Percentiles rank a stretch among this genome's conserved stretches.
These are phyloP conservation scores for Xylaria nigripes DNA, from an alignment of 495 filamentous ascomycete genomes.

Conservation along the genomic window DNA sequence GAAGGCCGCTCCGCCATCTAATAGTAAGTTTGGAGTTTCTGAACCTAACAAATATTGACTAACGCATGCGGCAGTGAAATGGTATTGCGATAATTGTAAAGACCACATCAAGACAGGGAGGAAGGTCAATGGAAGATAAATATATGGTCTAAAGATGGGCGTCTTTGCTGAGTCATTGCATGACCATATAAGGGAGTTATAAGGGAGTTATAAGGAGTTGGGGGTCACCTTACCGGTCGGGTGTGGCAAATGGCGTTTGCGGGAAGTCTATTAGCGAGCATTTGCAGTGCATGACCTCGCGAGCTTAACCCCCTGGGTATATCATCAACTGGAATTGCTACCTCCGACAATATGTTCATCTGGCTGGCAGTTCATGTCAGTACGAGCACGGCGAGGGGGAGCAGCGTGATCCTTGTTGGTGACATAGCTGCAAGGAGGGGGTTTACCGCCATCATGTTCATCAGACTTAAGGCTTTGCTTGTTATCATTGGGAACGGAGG, in stretches of 20 bases:
- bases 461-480: no score
- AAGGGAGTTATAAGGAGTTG: constrained; percentile 4
- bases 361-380: neutral
- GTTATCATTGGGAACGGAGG: no score
- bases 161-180: constrained; percentile 1
- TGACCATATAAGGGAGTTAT: constrained; percentile 8
- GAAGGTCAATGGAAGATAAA: constrained; percentile 31
- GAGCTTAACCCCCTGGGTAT: constrained; percentile 1
- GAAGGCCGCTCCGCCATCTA: constrained; percentile 73
- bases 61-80: constrained; percentile 57
- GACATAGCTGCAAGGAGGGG: neutral
- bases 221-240: constrained; percentile 1
- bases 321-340: neutral
- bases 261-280: constrained; percentile 1
- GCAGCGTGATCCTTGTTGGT: neutral
- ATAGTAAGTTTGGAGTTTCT: constrained; percentile 52
- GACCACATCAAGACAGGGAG: constrained; percentile 52
- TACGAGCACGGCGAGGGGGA: neutral
- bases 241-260: constrained; percentile 11
- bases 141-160: neutral
- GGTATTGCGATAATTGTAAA: constrained; percentile 85
- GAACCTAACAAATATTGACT: constrained; percentile 1
- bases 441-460: neutral
- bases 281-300: neutral
- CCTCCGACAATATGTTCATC: neutral